Base-by-base conservation (phyloP, 257 asterid species). In the Craterostigma plantagineum region DNA sequence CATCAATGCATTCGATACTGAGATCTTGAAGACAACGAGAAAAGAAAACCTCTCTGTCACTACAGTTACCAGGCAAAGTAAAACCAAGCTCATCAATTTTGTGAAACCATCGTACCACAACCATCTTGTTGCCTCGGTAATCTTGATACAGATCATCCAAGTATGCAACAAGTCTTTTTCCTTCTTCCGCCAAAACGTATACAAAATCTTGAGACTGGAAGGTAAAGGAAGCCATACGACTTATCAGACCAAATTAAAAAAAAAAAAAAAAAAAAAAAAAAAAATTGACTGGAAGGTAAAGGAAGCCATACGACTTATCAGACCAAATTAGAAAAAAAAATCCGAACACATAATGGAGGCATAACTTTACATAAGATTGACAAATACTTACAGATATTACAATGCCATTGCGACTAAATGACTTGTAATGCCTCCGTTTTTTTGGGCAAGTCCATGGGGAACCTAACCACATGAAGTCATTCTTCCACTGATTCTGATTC, bases 101-200 rank as follows among this genome's bases (percentile, higher is more conserved):
- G 86, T 85, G 92, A 69, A 85, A 85, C 94, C 94, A 85, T 56
- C 71, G 91, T 68, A 85, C 96, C 77, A 70, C 77, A 58, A 81
- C 92, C 83, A 72, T 70, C 77, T 66, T 77, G 78, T 72, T 75
- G 70, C 94, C 86, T 45, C 70, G 66, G 53, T 49, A 40, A 63
- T 85, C 94, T 62, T 85, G 94, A 41, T 75, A 85, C 66, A 81
- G 70, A 60, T 85, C 96, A 47, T 81, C 83, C 48, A 85, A 50
- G 68, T 85, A 71, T 48, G 94, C 94, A 46, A 85, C 79, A 38
- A 81, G 92, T 18, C 75, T 57, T 47, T 75, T 75, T 52, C 50
- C 68, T 56, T 72, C 83, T 65, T 81, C 96, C 33, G 81, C 93
- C 62, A 85, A 69, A 10, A 85, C 86, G 58, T 62, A 81, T 2